Evolutionary conservation across 2,329 filamentous ascomycete genomes (phyloP).

Genomic region (Aspergillus udagawae): DNA sequence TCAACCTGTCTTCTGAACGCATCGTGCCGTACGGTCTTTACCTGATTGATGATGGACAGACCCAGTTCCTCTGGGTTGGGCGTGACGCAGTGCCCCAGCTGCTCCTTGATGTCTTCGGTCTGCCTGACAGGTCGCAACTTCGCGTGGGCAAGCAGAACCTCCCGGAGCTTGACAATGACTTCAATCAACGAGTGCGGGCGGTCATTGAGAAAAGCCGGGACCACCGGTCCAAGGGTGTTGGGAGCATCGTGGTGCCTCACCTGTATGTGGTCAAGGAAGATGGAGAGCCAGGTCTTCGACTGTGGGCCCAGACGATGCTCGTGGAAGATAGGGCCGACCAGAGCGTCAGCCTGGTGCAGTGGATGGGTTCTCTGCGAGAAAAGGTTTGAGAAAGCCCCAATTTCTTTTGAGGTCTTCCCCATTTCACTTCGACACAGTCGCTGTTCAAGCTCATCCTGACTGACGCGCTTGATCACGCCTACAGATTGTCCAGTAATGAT

Average conservation of each 20-base stretch:
- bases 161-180: slow-evolving; percentile 88
- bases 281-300: slow-evolving; percentile 87
- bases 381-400: slow-evolving; percentile 62
- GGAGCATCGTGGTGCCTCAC: slow-evolving; percentile 88
- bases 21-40: slow-evolving; percentile 89
- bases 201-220: slow-evolving; percentile 91
- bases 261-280: slow-evolving; percentile 93
- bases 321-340: slow-evolving; percentile 95
- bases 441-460: slow-evolving; percentile 15
- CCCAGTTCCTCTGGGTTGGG: slow-evolving; percentile 95
- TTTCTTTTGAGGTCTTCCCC: slow-evolving; percentile 11
- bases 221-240: slow-evolving; percentile 78
- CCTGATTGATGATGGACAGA: slow-evolving; percentile 94
- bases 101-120: slow-evolving; percentile 82
- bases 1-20: slow-evolving; percentile 84
- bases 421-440: slow-evolving; percentile 4
- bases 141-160: slow-evolving; percentile 87
- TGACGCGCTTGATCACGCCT: slow-evolving; percentile 19
- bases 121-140: slow-evolving; percentile 75
- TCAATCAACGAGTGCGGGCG: slow-evolving; percentile 88
- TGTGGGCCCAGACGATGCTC: slow-evolving; percentile 95
- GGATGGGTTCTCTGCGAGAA: slow-evolving; percentile 86
- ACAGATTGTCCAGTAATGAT: slow-evolving; percentile 33
- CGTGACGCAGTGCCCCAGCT: slow-evolving; percentile 89
- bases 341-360: slow-evolving; percentile 86